Evolutionary conservation across 768 basidiomycete genomes (phyloP).

Genomic region (Gelatoporia subvermispora): DNA sequence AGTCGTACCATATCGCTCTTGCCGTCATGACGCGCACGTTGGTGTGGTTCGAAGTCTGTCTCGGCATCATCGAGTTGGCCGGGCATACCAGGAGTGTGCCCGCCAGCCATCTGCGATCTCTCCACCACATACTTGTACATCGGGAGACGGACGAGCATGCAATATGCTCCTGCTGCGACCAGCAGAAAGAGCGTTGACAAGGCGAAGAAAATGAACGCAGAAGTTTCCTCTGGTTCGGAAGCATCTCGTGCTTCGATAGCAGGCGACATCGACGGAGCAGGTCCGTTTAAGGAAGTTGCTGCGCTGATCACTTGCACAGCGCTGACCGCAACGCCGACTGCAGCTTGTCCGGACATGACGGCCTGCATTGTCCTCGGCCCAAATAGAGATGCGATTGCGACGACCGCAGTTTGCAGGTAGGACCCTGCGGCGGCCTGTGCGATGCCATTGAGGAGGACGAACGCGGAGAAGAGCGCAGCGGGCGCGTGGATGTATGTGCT

Average conservation of each 20-base stretch:
- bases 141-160: slow-evolving; percentile 53
- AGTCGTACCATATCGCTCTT: slow-evolving; percentile 45
- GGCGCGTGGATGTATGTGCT: slow-evolving; percentile 58
- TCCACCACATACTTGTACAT: slow-evolving; percentile 49
- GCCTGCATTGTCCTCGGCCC: slow-evolving; percentile 69
- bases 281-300: slow-evolving; percentile 43
- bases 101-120: slow-evolving; percentile 11
- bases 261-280: not conserved
- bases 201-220: slow-evolving; percentile 71
- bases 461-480: slow-evolving; percentile 55
- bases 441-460: slow-evolving; percentile 58
- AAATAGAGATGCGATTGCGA: slow-evolving; percentile 79
- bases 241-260: not conserved
- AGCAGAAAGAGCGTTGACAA: slow-evolving; percentile 65
- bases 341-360: slow-evolving; percentile 81
- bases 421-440: slow-evolving; percentile 58
- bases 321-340: slow-evolving; percentile 78
- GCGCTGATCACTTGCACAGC: slow-evolving; percentile 69
- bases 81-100: slow-evolving; percentile 29
- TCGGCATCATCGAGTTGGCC: slow-evolving; percentile 29
- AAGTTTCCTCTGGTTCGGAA: slow-evolving; percentile 52
- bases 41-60: slow-evolving; percentile 9
- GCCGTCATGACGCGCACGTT: slow-evolving; percentile 26
- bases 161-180: slow-evolving; percentile 47
- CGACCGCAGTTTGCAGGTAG: slow-evolving; percentile 72